Conservation (phyloP, 306 rosid genomes). For the barrel medic (Medicago truncatula) region MtrunA17r5.0-ANR NC_053044.1:25674001-25674500, state of each 20-base stretch:
- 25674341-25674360: neutral
- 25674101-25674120: neutral
- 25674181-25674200: neutral
- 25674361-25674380: neutral
- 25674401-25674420: conserved; percentile 9
- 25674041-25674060: neutral
- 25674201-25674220: neutral
- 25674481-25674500: neutral
- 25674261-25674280: neutral
- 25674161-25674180: neutral
- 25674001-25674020: neutral
- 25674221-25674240: neutral
- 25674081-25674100: neutral
- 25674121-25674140: neutral
- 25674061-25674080: neutral
- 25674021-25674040: neutral
- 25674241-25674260: neutral
- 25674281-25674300: neutral
- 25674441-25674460: neutral
- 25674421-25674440: conserved; percentile 7
- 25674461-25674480: conserved; percentile 5
- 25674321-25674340: neutral
- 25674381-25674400: neutral
- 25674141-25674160: neutral
- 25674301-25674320: neutral